Conservation (phyloP, 768 basidiomycete species). For the Tricholoma sp. region DNA sequence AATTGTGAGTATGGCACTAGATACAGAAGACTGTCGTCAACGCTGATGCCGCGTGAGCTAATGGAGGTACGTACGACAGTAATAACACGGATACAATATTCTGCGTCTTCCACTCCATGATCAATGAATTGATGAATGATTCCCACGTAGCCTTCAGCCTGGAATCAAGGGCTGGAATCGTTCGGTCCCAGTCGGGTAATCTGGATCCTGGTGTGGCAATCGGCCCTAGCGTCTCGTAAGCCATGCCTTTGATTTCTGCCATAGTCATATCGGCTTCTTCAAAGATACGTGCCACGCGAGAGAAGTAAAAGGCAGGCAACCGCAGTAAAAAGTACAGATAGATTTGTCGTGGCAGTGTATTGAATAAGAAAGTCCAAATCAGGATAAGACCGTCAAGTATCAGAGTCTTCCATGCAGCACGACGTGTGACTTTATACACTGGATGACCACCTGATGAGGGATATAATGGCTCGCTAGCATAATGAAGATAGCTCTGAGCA, state of each 20-base stretch:
- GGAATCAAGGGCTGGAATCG: conserved; percentile 5
- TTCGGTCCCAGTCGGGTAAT: not conserved
- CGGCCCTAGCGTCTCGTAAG: conserved; percentile 16
- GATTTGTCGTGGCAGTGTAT: conserved; percentile 24
- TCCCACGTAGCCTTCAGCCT: conserved; percentile 52
- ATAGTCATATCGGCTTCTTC: conserved; percentile 60
- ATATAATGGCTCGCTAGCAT: not conserved
- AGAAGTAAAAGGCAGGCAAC: conserved; percentile 62
- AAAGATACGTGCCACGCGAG: conserved; percentile 58
- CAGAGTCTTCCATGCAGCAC: not conserved
- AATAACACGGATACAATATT: conserved; percentile 70
- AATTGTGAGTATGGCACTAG: conserved; percentile 63
- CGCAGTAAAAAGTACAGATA: conserved; percentile 42
- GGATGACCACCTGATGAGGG: not conserved
- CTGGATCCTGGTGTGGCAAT: conserved; percentile 5
- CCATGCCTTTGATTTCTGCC: conserved; percentile 43
- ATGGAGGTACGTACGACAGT: conserved; percentile 32
- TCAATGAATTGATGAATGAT: conserved; percentile 58
- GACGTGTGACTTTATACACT: not conserved
- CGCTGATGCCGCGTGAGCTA: not conserved
- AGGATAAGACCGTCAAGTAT: not conserved
- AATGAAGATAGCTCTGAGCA: not conserved
- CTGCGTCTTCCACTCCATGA: conserved; percentile 70
- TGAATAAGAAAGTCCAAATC: conserved; percentile 13
- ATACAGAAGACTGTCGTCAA: conserved; percentile 8